These are phyloP conservation scores for Barnettozyma siamensis DNA, from an alignment of 805 yeast genomes.

Conservation along the genomic window DNA sequence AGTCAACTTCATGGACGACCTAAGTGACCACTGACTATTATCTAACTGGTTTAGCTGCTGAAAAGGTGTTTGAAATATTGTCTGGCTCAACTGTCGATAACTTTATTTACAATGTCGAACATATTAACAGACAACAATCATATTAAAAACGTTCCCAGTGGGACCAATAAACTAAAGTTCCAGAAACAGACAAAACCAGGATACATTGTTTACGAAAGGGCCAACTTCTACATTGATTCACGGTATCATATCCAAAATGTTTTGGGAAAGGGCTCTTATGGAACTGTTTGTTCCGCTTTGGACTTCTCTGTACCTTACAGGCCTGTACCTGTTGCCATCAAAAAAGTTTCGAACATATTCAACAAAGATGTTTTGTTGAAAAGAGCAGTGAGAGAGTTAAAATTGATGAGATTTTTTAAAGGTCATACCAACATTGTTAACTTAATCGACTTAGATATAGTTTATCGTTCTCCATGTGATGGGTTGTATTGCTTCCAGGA, in stretches of 20 bases:
- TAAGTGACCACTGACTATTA: too few species aligned
- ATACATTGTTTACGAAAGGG: slow-evolving; percentile 40
- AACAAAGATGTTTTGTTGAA: slow-evolving; percentile 59
- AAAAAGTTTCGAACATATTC: slow-evolving; percentile 71
- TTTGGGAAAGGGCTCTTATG: slow-evolving; percentile 83
- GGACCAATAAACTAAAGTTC: background rate
- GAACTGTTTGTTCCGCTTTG: slow-evolving; percentile 73
- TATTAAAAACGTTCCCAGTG: slow-evolving; percentile 7
- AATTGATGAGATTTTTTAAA: slow-evolving; percentile 71
- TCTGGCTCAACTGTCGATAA: too few species aligned
- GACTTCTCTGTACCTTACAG: slow-evolving; percentile 35
- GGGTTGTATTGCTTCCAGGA: slow-evolving; percentile 91
- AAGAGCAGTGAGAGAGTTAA: slow-evolving; percentile 79
- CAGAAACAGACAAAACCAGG: slow-evolving; percentile 15
- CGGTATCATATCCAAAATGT: slow-evolving; percentile 52
- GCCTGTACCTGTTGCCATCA: slow-evolving; percentile 56
- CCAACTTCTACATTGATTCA: slow-evolving; percentile 56
- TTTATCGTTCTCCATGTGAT: slow-evolving; percentile 60
- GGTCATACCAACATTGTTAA: slow-evolving; percentile 81
- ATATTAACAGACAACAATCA: slow-evolving; percentile 10
- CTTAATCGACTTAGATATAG: slow-evolving; percentile 68
- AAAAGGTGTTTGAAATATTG: too few species aligned
- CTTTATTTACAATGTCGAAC: slow-evolving; percentile 3
- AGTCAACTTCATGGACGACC: too few species aligned
- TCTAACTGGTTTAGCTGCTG: too few species aligned